Evolutionary conservation across 2,329 filamentous ascomycete genomes (phyloP).

Genomic region (Plectosphaerella sp.): DNA sequence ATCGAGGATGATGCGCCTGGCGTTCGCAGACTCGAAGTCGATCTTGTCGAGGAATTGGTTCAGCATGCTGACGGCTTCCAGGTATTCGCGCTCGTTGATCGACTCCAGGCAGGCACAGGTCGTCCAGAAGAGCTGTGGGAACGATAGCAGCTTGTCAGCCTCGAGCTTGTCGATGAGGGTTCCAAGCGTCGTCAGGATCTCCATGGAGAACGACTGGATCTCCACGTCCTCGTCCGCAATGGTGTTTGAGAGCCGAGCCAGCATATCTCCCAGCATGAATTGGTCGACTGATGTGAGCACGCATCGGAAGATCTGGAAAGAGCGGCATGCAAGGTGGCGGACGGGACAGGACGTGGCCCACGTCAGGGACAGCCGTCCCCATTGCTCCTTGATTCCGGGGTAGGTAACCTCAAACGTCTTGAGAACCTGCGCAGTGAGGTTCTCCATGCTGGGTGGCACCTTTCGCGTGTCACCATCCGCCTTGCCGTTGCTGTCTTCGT

Average conservation of each 20-base stretch:
- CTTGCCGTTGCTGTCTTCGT: slow-evolving; percentile 86
- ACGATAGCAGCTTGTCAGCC: slow-evolving; percentile 73
- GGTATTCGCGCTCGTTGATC: slow-evolving; percentile 91
- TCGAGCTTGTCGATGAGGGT: slow-evolving; percentile 85
- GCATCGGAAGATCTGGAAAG: slow-evolving; percentile 95
- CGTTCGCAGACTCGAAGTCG: slow-evolving; percentile 66
- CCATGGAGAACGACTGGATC: slow-evolving; percentile 96
- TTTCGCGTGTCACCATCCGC: slow-evolving; percentile 69
- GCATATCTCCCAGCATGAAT: slow-evolving; percentile 94
- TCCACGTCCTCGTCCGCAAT: slow-evolving; percentile 93
- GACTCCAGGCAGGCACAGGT: slow-evolving; percentile 95
- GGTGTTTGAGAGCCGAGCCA: slow-evolving; percentile 90
- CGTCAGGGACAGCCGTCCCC: slow-evolving; percentile 83
- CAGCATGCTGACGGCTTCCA: slow-evolving; percentile 88
- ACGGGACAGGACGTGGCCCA: slow-evolving; percentile 98
- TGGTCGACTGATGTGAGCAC: slow-evolving; percentile 88
- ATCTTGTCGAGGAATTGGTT: slow-evolving; percentile 81
- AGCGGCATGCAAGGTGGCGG: slow-evolving; percentile 88
- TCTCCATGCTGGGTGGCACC: slow-evolving; percentile 83
- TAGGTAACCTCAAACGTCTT: slow-evolving; percentile 81
- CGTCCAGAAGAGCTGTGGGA: slow-evolving; percentile 96
- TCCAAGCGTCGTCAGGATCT: slow-evolving; percentile 90
- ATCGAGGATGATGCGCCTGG: slow-evolving; percentile 69
- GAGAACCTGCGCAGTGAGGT: slow-evolving; percentile 76
- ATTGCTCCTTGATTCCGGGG: slow-evolving; percentile 82